Evolutionary conservation across 495 filamentous ascomycete genomes (phyloP).

Genomic region (Elasticomyces elasticus): DNA sequence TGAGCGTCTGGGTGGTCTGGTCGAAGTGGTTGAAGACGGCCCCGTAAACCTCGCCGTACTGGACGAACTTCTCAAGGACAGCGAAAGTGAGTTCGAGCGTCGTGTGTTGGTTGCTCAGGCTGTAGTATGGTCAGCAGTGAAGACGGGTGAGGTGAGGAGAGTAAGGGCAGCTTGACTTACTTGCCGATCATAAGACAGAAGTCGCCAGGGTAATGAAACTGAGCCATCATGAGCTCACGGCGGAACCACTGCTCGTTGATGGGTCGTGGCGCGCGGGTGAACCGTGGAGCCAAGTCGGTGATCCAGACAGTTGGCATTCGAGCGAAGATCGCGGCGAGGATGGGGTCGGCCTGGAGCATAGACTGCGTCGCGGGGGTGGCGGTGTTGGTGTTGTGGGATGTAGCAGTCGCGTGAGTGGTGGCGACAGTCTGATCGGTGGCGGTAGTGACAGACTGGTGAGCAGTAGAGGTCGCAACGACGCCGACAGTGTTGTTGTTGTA

Average conservation of each 20-base stretch:
- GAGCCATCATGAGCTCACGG: neutral
- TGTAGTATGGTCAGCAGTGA: neutral
- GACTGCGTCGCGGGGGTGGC: too few relatives aligned
- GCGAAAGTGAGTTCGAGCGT: neutral
- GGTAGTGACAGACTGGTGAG: too few relatives aligned
- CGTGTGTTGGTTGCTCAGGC: neutral
- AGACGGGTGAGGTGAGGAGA: neutral
- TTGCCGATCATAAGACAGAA: neutral
- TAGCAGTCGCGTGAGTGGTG: too few relatives aligned
- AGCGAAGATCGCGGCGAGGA: too few relatives aligned
- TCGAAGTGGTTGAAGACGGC: neutral
- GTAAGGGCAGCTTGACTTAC: neutral
- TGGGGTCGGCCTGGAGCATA: too few relatives aligned
- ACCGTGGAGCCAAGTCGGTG: too few relatives aligned
- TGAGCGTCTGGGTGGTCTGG: neutral
- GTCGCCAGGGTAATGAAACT: neutral
- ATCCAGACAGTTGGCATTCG: too few relatives aligned
- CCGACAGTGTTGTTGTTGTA: neutral
- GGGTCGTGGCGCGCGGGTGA: too few relatives aligned
- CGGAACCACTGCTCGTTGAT: neutral
- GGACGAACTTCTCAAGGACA: neutral
- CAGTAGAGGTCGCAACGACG: neutral
- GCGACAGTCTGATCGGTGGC: too few relatives aligned
- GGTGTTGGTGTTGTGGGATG: too few relatives aligned
- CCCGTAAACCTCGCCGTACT: neutral